phyloP scores from a whole-genome alignment of 176 grass and related monocot species.

The Puya raimondii region DNA sequence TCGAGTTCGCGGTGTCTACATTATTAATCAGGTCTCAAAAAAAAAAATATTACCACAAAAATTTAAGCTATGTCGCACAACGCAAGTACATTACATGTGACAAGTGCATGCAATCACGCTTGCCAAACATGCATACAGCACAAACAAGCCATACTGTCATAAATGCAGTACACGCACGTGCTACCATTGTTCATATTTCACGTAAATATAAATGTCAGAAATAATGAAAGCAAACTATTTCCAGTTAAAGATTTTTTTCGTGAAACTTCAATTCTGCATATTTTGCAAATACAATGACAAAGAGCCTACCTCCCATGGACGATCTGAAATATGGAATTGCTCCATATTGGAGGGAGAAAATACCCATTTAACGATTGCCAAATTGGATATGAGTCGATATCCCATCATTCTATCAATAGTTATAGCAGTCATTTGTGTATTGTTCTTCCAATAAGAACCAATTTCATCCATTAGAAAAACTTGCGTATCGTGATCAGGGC shows the following conservation, averaged over 20 bases:
- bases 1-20: no score
- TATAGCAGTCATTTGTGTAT: constrained; percentile 89
- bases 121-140: no score
- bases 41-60: no score
- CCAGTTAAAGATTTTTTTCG: background rate
- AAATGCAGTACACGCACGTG: no score
- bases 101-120: no score
- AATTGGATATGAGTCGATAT: constrained; percentile 79
- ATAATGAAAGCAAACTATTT: no score
- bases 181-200: no score
- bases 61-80: no score
- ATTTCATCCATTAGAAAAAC: constrained; percentile 78
- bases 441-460: constrained; percentile 87
- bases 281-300: background rate
- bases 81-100: no score
- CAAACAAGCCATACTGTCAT: no score
- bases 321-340: constrained; percentile 90
- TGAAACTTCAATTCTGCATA: background rate
- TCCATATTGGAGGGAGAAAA: constrained; percentile 70
- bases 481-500: constrained; percentile 71
- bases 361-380: constrained; percentile 90
- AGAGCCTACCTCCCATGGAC: constrained; percentile 80
- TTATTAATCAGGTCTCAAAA: no score
- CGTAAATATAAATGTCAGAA: no score
- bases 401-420: constrained; percentile 99